These are phyloP conservation scores for Aristolochia fimbriata DNA, from an alignment of 164 flowering plant genomes.

Conservation along the genomic window DNA sequence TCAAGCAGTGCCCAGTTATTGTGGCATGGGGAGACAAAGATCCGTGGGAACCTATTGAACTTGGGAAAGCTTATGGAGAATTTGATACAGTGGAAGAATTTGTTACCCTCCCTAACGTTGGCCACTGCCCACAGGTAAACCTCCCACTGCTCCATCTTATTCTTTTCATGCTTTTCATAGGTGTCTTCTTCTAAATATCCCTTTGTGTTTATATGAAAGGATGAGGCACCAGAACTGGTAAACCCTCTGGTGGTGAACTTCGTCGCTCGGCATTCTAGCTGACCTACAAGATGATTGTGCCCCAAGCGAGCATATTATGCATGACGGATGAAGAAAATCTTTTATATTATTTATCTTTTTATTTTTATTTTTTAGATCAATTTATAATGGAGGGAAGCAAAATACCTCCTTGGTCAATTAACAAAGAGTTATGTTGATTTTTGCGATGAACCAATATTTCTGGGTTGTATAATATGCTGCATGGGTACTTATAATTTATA, in stretches of 20 bases:
- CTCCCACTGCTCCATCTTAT: not conserved
- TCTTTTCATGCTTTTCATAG: not conserved
- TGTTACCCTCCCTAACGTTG: constrained; percentile 74
- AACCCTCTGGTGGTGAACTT: constrained; percentile 77
- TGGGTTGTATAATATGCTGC: no score
- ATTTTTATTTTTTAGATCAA: no score
- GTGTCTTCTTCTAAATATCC: not conserved
- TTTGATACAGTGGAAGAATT: constrained; percentile 78
- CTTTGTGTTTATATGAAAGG: constrained; percentile 31
- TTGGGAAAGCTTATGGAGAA: constrained; percentile 62
- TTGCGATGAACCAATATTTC: no score
- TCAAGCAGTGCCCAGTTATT: constrained; percentile 74
- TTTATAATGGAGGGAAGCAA: no score
- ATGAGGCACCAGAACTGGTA: constrained; percentile 89
- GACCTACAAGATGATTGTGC: constrained; percentile 8
- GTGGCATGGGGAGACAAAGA: constrained; percentile 97
- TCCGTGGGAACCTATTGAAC: constrained; percentile 95
- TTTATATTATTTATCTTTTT: no score
- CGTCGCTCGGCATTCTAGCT: constrained; percentile 51
- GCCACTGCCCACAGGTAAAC: constrained; percentile 94
- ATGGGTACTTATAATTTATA: no score
- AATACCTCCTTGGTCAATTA: no score
- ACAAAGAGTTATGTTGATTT: no score
- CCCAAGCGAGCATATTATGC: no score
- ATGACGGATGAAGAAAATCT: no score